Evolutionary conservation across 1,284 basidiomycete species (phyloP), one percentile per base, ranked within the genome.

Genomic region (Laetiporus sulphureus): DNA sequence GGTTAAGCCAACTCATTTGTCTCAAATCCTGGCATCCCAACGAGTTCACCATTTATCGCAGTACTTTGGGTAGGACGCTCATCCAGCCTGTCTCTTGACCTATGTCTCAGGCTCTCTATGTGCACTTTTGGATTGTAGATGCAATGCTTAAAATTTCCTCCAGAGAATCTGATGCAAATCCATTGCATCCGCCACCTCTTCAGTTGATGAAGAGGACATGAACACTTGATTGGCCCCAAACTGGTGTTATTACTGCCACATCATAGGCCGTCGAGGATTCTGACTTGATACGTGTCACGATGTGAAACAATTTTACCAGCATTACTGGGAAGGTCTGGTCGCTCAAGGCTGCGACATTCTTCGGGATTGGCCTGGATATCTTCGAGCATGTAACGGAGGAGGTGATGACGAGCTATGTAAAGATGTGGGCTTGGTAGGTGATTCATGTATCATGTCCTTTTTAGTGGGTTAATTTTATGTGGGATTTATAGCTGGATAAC

Each of bases 271-370:
- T 42, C 68, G 69, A 36, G 83, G 80, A 5, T 77, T 75, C 54
- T 72, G 67, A 33, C 72, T 86, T 2, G 81, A 86, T 48, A 86
- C 82, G 15, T 72, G 75, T 33, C 67, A 69, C 39, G 81, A 84
- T 52, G 82, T 80, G 25, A 77, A 71, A 52, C 62, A 65, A 10
- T 75, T 69, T 55, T 81, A 80, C 52, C 62, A 63, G 38, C 60
- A 61, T 20, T 60, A 62, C 39, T 60, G 60, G 57, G 55, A 59
- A 37, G 41, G 49, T 22, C 41, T 55, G 40, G 41, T 53, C 35
- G 47, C 56, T 10, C 47, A 59, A 25, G 57, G 57, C 7, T 40
- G 45, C 23, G n/a, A 46, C 4, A 42, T 57, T 11, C 46, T 55
- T 30, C 45, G 51, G 27, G 56, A 61, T 40, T 53, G 55, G n/a